These are phyloP conservation scores for Vicia sativa DNA, from an alignment of 306 rosid genomes.

Conservation along the genomic window DNA sequence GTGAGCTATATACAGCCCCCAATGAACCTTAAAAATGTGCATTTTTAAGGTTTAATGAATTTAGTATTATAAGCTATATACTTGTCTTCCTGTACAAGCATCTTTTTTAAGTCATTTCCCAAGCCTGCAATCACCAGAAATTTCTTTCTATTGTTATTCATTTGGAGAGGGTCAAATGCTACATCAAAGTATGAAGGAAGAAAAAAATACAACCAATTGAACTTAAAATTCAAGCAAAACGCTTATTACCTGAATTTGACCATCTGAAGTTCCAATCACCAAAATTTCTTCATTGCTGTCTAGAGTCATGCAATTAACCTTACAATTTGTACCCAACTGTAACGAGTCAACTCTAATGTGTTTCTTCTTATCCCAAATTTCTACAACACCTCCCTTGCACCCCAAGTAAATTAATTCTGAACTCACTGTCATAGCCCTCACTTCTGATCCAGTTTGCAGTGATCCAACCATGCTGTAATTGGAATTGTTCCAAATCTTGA, in stretches of 20 bases:
- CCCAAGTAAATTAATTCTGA: conserved; percentile 84
- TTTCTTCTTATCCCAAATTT: conserved; percentile 78
- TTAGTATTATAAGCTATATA: conserved; percentile 5
- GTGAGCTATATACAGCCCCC: conserved; percentile 38
- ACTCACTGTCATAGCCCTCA: conserved; percentile 76
- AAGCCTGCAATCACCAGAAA: conserved; percentile 64
- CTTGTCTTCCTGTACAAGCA: conserved; percentile 34
- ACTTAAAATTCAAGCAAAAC: conserved; percentile 7
- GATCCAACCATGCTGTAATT: conserved; percentile 65
- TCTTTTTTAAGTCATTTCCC: conserved; percentile 65
- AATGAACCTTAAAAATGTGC: conserved; percentile 35
- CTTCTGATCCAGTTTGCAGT: conserved; percentile 63
- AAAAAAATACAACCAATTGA: not conserved
- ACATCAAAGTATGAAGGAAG: not conserved
- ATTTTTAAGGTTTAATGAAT: conserved; percentile 33
- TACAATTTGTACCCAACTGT: conserved; percentile 66
- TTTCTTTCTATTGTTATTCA: not conserved
- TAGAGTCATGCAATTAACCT: conserved; percentile 67
- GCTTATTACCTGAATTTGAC: conserved; percentile 70
- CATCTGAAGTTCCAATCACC: conserved; percentile 84
- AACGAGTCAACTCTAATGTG: conserved; percentile 59
- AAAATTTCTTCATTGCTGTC: conserved; percentile 72
- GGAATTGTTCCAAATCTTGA: conserved; percentile 74
- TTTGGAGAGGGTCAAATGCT: not conserved
- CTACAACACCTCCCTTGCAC: conserved; percentile 79